Conservation (phyloP, 129 eudicot species). For the Deinandra increscens region DNA sequence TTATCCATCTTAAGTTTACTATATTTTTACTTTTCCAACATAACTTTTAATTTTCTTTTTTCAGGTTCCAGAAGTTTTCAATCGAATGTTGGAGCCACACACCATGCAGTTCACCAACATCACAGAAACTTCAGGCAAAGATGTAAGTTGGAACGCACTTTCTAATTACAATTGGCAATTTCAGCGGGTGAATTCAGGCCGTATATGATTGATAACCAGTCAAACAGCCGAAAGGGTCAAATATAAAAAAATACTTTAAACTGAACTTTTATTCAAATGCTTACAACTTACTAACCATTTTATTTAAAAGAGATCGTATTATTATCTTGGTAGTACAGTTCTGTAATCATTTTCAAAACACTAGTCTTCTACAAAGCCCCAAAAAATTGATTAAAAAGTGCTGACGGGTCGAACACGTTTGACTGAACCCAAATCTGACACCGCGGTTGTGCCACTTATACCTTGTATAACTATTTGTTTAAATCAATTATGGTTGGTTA, state of each 20-base stretch:
- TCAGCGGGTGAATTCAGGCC: background rate
- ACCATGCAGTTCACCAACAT: conserved; percentile 70
- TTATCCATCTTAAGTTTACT: background rate
- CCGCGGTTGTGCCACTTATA: background rate
- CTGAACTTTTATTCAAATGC: background rate
- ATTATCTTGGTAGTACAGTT: background rate
- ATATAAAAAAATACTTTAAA: background rate
- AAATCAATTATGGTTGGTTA: conserved; percentile 12
- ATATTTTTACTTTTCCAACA: conserved; percentile 2
- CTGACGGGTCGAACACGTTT: background rate
- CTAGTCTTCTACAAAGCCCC: background rate
- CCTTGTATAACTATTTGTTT: background rate
- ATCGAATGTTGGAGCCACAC: conserved; percentile 73
- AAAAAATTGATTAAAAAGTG: background rate
- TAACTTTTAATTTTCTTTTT: background rate
- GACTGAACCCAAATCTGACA: conserved; percentile 4
- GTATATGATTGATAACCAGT: background rate
- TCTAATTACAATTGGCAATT: background rate
- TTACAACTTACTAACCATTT: background rate
- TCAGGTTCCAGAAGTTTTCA: conserved; percentile 83
- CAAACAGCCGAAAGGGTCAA: background rate
- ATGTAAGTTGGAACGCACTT: conserved; percentile 49
- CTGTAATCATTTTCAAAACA: background rate
- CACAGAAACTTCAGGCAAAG: conserved; percentile 88
- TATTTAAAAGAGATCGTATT: background rate